Evolutionary conservation across 805 yeast species (phyloP).

Genomic region (Metschnikowia dekortorum): DNA sequence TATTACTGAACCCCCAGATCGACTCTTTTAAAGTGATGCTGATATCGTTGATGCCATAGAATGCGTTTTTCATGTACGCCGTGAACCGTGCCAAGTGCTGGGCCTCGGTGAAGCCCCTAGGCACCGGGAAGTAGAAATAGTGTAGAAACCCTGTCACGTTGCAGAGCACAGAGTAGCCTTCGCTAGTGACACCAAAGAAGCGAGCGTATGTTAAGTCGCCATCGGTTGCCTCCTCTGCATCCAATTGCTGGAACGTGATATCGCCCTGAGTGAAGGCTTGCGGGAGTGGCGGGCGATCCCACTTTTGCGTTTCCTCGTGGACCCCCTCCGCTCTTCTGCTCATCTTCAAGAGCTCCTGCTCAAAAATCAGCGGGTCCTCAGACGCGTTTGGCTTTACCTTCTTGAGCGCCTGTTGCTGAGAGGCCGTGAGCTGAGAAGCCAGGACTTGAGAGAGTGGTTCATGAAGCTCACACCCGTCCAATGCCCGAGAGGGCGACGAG

Average conservation of each 20-base stretch:
- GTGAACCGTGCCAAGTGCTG: constrained; percentile 48
- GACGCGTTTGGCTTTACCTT: constrained; percentile 30
- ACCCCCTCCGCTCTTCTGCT: constrained; percentile 17
- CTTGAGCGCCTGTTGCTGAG: constrained; percentile 33
- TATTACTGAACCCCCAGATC: constrained; percentile 91
- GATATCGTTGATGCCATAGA: constrained; percentile 57
- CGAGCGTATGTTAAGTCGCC: constrained; percentile 64
- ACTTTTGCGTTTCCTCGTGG: constrained; percentile 34
- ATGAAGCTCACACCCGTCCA: not conserved
- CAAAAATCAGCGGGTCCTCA: constrained; percentile 34
- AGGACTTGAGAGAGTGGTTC: constrained; percentile 6
- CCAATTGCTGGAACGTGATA: constrained; percentile 83
- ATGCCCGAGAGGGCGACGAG: not conserved
- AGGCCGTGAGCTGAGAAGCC: constrained; percentile 22
- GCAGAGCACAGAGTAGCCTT: constrained; percentile 86
- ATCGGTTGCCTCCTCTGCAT: constrained; percentile 77
- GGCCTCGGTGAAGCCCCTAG: constrained; percentile 61
- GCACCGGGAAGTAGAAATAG: constrained; percentile 89
- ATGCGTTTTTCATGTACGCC: constrained; percentile 43
- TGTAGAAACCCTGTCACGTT: constrained; percentile 86
- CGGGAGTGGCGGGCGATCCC: constrained; percentile 58
- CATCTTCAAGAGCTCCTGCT: constrained; percentile 16
- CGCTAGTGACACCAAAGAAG: constrained; percentile 87
- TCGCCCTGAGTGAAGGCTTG: constrained; percentile 43
- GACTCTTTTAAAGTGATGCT: constrained; percentile 73